These are phyloP conservation scores for Venturia oleaginea DNA, from an alignment of 2,329 filamentous ascomycete genomes.

Conservation along the genomic window DNA sequence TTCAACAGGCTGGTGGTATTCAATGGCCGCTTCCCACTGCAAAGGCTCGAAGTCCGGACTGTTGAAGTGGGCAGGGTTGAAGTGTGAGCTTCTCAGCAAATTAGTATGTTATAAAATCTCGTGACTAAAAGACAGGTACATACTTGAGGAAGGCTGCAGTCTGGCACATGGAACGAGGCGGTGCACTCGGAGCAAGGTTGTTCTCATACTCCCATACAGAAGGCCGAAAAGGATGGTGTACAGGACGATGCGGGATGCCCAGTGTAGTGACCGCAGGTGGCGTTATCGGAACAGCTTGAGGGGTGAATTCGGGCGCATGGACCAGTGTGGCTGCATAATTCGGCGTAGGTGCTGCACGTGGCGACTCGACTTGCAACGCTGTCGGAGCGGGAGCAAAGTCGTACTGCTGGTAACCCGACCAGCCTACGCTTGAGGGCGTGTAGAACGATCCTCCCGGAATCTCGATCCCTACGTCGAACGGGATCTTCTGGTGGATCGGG, in stretches of 20 bases:
- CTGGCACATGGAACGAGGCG: constrained; percentile 33
- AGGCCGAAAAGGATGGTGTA: constrained; percentile 29
- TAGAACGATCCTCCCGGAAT: constrained; percentile 14
- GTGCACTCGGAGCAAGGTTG: constrained; percentile 30
- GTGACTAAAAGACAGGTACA: constrained; percentile 17
- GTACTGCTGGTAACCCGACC: constrained; percentile 25
- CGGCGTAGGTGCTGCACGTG: constrained; percentile 9
- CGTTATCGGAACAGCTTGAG: constrained; percentile 7
- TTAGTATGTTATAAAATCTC: not conserved
- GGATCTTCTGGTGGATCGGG: constrained; percentile 20
- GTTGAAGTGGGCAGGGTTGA: constrained; percentile 43
- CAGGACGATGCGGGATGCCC: constrained; percentile 15
- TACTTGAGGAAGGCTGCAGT: constrained; percentile 43
- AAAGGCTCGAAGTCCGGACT: constrained; percentile 46
- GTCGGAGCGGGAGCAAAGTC: constrained; percentile 27
- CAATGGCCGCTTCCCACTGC: constrained; percentile 41
- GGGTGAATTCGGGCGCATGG: constrained; percentile 24
- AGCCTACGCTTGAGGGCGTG: not conserved
- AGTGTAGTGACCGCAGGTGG: constrained; percentile 12
- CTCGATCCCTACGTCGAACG: constrained; percentile 14
- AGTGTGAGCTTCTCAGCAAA: constrained; percentile 34
- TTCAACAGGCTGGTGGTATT: constrained; percentile 31
- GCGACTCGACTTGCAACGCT: not conserved
- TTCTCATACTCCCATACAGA: constrained; percentile 36
- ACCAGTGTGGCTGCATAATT: constrained; percentile 21